phyloP scores from a whole-genome alignment of 164 flowering plant genomes.

The Dillenia turbinata region DNA sequence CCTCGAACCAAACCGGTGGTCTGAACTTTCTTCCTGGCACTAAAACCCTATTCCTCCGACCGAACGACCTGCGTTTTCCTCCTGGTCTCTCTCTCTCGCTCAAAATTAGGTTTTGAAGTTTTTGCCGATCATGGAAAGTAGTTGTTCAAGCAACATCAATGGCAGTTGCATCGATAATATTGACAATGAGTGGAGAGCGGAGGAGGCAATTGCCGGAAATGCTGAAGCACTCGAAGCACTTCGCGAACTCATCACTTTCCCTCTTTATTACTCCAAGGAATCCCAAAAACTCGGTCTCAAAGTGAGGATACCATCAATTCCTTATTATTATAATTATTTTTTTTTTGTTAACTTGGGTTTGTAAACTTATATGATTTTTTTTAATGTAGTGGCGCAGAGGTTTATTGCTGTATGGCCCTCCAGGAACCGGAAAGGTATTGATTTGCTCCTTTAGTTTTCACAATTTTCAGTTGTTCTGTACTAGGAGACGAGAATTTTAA shows the following conservation, averaged over 20 bases:
- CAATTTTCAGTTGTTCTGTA: background rate
- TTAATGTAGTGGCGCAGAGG: constrained; percentile 81
- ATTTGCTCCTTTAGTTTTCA: background rate
- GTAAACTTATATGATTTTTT: background rate
- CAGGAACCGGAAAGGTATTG: constrained; percentile 94
- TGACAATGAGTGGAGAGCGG: constrained; percentile 47
- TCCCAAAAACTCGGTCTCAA: constrained; percentile 62
- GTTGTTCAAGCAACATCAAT: too few relatives aligned
- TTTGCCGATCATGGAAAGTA: too few relatives aligned
- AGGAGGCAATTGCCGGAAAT: constrained; percentile 79
- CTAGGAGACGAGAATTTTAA: background rate
- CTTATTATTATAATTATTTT: background rate
- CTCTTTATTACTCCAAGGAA: constrained; percentile 46
- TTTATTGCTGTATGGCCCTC: constrained; percentile 88
- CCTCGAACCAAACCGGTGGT: too few relatives aligned
- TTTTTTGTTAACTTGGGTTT: background rate
- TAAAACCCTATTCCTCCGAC: too few relatives aligned
- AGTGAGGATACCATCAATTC: constrained; percentile 23
- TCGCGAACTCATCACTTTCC: constrained; percentile 72
- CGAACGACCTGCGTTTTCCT: too few relatives aligned
- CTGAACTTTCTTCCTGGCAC: too few relatives aligned
- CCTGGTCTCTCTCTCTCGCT: too few relatives aligned
- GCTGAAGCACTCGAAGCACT: constrained; percentile 65
- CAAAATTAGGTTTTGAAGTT: too few relatives aligned
- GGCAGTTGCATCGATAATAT: too few relatives aligned